A percentile compares a stretch with the other conserved stretches of the same genome.
phyloP scores from a whole-genome alignment of 1,284 basidiomycete species.

The Acaromyces ingoldii region DNA sequence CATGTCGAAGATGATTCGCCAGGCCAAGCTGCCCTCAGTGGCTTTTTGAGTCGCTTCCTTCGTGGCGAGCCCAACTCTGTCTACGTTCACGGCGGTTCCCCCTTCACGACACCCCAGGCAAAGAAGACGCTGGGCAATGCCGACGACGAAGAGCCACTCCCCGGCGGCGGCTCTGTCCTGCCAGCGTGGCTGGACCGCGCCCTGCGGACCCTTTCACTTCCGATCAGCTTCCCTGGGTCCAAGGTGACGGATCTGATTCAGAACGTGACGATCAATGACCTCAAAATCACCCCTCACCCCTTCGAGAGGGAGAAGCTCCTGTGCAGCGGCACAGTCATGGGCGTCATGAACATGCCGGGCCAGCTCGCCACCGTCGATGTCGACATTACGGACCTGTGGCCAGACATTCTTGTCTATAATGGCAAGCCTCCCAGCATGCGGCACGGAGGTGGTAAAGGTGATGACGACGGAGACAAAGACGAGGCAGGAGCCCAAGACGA shows the following conservation, averaged over 20 bases:
- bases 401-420: constrained; percentile 41
- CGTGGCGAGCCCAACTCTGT: constrained; percentile 41
- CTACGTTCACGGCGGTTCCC: constrained; percentile 40
- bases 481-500: no score
- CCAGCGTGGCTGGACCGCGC: constrained; percentile 39
- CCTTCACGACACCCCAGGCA: constrained; percentile 16
- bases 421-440: constrained; percentile 41
- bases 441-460: constrained; percentile 11
- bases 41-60: constrained; percentile 40
- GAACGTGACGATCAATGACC: constrained; percentile 42
- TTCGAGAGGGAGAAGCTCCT: constrained; percentile 40
- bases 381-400: constrained; percentile 43
- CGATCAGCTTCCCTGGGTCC: constrained; percentile 42
- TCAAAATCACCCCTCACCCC: constrained; percentile 43
- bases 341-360: constrained; percentile 38
- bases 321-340: constrained; percentile 40
- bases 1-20: no score
- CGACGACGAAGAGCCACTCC: constrained; percentile 7
- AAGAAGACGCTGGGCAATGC: background rate
- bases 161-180: constrained; percentile 29
- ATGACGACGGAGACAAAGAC: constrained; percentile 6
- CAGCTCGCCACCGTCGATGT: constrained; percentile 40
- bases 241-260: constrained; percentile 44
- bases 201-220: constrained; percentile 30
- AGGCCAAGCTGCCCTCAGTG: constrained; percentile 31